Conservation (phyloP, 164 flowering plant species). For the Magnolia sinica region DNA sequence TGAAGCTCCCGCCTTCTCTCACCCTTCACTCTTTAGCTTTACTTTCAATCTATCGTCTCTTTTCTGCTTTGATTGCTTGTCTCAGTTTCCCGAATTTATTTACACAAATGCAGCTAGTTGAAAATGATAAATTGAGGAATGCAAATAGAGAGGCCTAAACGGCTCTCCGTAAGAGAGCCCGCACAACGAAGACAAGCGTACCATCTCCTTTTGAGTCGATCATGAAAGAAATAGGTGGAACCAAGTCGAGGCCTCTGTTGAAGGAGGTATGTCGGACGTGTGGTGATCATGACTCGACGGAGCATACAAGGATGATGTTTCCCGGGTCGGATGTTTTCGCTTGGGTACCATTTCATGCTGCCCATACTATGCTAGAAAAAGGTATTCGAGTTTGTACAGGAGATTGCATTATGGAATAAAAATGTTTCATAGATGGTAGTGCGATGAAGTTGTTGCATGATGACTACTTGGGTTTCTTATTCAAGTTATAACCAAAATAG, state of each 20-base stretch:
- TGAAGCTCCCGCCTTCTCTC: slow-evolving; percentile 5
- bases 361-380: slow-evolving; percentile 77
- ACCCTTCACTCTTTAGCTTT: too few relatives aligned
- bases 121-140: slow-evolving; percentile 75
- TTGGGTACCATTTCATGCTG: slow-evolving; percentile 82
- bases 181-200: slow-evolving; percentile 76
- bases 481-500: neutral
- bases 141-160: slow-evolving; percentile 88
- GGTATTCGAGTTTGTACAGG: slow-evolving; percentile 32
- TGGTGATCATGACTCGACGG: slow-evolving; percentile 70
- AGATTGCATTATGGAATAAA: neutral
- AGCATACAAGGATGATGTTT: slow-evolving; percentile 82
- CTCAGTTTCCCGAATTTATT: neutral
- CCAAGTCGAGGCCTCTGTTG: slow-evolving; percentile 56
- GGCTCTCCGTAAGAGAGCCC: slow-evolving; percentile 72
- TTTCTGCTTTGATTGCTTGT: neutral
- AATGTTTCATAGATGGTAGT: neutral
- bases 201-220: slow-evolving; percentile 73
- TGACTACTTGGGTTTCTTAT: neutral
- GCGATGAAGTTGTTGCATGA: neutral
- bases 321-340: slow-evolving; percentile 83
- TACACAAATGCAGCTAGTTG: slow-evolving; percentile 50
- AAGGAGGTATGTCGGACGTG: slow-evolving; percentile 81
- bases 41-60: too few relatives aligned
- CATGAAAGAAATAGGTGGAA: slow-evolving; percentile 65